Evolutionary conservation across 2,329 filamentous ascomycete genomes (phyloP).

Genomic region (Ascochyta rabiei): DNA sequence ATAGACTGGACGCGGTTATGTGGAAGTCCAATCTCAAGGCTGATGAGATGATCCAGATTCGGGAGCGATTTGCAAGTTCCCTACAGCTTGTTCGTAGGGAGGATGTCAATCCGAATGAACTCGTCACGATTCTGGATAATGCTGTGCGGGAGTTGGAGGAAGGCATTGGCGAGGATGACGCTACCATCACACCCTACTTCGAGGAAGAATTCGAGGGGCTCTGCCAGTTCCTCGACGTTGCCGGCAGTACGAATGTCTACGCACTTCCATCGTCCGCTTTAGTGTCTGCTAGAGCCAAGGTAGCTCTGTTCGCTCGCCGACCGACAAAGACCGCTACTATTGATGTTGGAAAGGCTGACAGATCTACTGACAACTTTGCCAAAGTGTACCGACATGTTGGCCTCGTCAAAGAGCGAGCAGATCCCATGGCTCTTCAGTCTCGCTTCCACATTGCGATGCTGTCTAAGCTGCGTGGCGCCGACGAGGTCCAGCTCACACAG

Average conservation of each 20-base stretch:
- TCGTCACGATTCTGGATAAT: constrained; percentile 35
- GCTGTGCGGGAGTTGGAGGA: constrained; percentile 42
- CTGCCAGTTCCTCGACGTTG: constrained; percentile 45
- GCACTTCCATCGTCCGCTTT: constrained; percentile 20
- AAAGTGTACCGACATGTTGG: constrained; percentile 36
- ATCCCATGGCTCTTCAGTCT: constrained; percentile 34
- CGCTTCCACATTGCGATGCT: constrained; percentile 40
- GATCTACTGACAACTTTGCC: constrained; percentile 26
- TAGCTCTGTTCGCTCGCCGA: constrained; percentile 44
- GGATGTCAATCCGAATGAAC: constrained; percentile 37
- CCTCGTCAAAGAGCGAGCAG: constrained; percentile 23
- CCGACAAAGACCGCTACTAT: constrained; percentile 37
- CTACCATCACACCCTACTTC: constrained; percentile 40
- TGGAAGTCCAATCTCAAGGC: constrained; percentile 43
- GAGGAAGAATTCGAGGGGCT: constrained; percentile 47
- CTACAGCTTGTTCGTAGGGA: constrained; percentile 39
- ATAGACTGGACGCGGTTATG: constrained; percentile 52
- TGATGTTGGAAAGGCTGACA: constrained; percentile 12
- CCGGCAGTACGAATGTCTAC: constrained; percentile 17
- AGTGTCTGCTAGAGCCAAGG: constrained; percentile 29
- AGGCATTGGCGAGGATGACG: constrained; percentile 35
- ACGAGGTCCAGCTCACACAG: constrained; percentile 48
- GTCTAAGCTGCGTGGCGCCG: constrained; percentile 33
- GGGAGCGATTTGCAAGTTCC: constrained; percentile 43
- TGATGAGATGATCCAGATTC: constrained; percentile 45